phyloP scores from a whole-genome alignment of 805 yeast genomes.

The Wickerhamomyces canadensis region DNA sequence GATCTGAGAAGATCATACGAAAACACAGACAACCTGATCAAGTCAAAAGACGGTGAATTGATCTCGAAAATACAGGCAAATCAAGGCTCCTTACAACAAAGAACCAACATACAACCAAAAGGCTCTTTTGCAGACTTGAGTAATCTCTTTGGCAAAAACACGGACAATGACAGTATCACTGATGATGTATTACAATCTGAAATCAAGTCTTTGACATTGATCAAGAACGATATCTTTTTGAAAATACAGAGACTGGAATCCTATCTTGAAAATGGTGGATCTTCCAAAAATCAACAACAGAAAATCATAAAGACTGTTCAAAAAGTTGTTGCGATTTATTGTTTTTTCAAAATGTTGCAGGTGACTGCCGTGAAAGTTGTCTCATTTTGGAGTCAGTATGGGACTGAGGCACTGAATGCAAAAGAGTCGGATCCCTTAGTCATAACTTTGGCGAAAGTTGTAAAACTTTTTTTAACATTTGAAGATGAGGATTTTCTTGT shows the following conservation, averaged over 20 bases:
- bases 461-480: constrained; percentile 27
- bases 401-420: constrained; percentile 14
- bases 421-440: constrained; percentile 33
- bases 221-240: constrained; percentile 20
- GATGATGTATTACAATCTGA: constrained; percentile 12
- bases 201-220: constrained; percentile 15
- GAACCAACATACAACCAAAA: constrained; percentile 16
- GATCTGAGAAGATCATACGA: constrained; percentile 12
- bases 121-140: constrained; percentile 19
- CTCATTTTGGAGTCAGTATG: constrained; percentile 17
- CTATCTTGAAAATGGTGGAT: constrained; percentile 1
- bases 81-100: constrained; percentile 6
- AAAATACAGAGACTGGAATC: constrained; percentile 15
- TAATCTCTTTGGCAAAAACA: constrained; percentile 4
- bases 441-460: constrained; percentile 29
- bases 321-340: constrained; percentile 26
- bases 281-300: background rate
- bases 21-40: constrained; percentile 18
- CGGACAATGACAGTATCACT: background rate
- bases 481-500: constrained; percentile 31
- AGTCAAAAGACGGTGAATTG: constrained; percentile 12
- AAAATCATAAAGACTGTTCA: constrained; percentile 1
- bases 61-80: background rate
- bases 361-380: constrained; percentile 27
- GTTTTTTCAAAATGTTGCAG: constrained; percentile 30